Evolutionary conservation across 1,139 yeast species (phyloP), one percentile per base, ranked within the genome.

Genomic region (Blastobotrys persicus): DNA sequence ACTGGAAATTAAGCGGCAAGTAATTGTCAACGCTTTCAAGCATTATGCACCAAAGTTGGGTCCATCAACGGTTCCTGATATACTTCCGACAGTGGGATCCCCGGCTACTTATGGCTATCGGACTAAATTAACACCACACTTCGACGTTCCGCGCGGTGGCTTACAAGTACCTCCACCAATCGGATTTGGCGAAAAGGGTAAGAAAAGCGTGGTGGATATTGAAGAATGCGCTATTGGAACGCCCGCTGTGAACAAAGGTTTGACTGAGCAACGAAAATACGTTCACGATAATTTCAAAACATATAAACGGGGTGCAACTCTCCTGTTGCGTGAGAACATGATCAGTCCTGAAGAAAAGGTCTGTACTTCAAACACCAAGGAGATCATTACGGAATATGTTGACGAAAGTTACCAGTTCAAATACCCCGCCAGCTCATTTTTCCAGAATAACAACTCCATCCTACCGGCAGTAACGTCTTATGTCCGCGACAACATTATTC

Each of bases 171-270:
- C 79, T 42, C 96, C 97, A 17, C 80, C 86, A 16, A 74, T 92
- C 49, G 98, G 98, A 0, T 92, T 91, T 71, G 96, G 95, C 6
- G 77, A 86, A 50, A 55, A 86, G 80, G 73, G 97, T 82, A 45
- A 83, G 79, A 71, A 92, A 83, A 28, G 72, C 67, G 58, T 91
- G 82, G 71, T 92, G 55, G 98, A 92, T 66, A 91, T 92, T 56
- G 98, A 92, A 64, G 96, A 89, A 57, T 92, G 98, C 67, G 72
- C 83, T 4, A 88, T 92, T 58, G 98, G 96, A 4, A 92, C 98
- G 0, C 71, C 73, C 1, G 80, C 86, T 32, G 76, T 92, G 32
- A 87, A 91, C 65, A 65, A 71, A 43, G 97, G 95, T 1, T 73
- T 91, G 75, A 65, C 67, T n/a, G 79, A 81, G 59, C 95, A 89